Evolutionary conservation across 306 rosid species (phyloP), one percentile per base, ranked within the genome.

Genomic region (Chamaecrista fasciculata): DNA sequence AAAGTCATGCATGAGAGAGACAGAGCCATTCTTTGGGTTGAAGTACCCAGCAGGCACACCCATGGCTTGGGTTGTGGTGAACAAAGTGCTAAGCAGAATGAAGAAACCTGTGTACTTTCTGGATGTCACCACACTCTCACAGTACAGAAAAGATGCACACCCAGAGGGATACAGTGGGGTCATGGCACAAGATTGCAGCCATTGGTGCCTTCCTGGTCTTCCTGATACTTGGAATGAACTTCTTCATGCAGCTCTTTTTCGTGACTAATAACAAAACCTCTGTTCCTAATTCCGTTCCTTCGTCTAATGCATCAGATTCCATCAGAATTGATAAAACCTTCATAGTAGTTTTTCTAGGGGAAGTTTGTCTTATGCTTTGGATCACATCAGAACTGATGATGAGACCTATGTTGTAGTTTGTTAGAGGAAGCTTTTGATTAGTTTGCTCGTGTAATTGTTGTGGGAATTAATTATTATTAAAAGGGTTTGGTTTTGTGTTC

Each of bases 141-240:
- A 94, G 61, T 78, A 79, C 40, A 78, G 98, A 43, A 94, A 94
- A 74, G 98, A 94, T 47, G 97, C 85, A 9, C 98, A 94, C 49
- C 98, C 98, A 3, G 88, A 87, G 3, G 85, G 62, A 0, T 94
- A 85, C 5, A 86, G 97, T 65, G 84, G 86, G 0, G 83, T 79
- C 43, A 3, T 78, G 53, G 77, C 84, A 29, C 68, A 51, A 6
- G 98, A 94, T 66, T 94, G 98, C 67, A 94, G 98, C 81, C 98
- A 94, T 3, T 94, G 98, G 98, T 94, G 98, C 49, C 96, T 94
- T 49, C 98, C 98, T 0, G 98, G 98, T 0, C 76, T 94, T 29
- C 96, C 98, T 11, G 98, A 94, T 76, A 94, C 98, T 24, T 94
- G 98, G 98, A 94, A 94, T 63, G 53, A 86, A 67, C 91, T 94